Percentiles rank a stretch among this genome's conserved stretches.
These are phyloP conservation scores for Mortierella sp. DNA, from an alignment of 371 early-diverging fungal species.

Conservation along the genomic window DNA sequence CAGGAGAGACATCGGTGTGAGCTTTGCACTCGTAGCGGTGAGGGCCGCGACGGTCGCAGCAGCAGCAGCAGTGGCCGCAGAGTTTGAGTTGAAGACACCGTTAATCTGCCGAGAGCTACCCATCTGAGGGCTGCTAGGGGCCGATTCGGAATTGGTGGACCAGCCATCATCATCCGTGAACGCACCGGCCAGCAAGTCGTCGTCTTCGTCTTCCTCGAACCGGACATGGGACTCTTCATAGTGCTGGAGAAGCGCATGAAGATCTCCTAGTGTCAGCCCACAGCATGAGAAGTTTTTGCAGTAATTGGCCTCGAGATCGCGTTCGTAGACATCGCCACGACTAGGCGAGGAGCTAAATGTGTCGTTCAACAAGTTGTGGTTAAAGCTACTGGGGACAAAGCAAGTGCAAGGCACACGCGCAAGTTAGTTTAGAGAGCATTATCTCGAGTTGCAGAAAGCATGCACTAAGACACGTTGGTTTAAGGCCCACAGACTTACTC, in stretches of 20 bases:
- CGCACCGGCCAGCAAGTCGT: slow-evolving; percentile 61
- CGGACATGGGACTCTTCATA: slow-evolving; percentile 94
- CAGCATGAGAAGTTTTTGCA: slow-evolving; percentile 96
- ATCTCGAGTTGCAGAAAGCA: too few species aligned
- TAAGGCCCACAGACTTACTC: slow-evolving; percentile 54
- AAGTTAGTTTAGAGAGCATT: too few species aligned
- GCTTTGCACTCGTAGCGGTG: slow-evolving; percentile 20
- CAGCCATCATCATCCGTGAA: slow-evolving; percentile 54
- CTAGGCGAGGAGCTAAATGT: slow-evolving; percentile 39
- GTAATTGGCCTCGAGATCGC: slow-evolving; percentile 85
- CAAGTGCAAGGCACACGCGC: neutral
- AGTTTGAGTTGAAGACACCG: slow-evolving; percentile 7
- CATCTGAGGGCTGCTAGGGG: slow-evolving; percentile 55
- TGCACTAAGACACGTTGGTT: too few species aligned
- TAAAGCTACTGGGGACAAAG: neutral
- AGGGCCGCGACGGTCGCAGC: slow-evolving; percentile 38
- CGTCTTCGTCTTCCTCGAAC: slow-evolving; percentile 73
- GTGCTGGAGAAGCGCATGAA: slow-evolving; percentile 93
- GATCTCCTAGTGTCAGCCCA: slow-evolving; percentile 80
- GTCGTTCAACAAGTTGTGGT: slow-evolving; percentile 21
- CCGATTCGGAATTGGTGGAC: slow-evolving; percentile 53
- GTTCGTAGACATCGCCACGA: slow-evolving; percentile 78
- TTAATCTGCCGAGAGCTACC: slow-evolving; percentile 5
- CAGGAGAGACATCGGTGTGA: slow-evolving; percentile 8
- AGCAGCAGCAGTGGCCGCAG: slow-evolving; percentile 28